Percentiles rank a stretch among this genome's conserved stretches.
These are phyloP conservation scores for Calonectria leucothoes DNA, from an alignment of 2,329 filamentous ascomycete species.

Conservation along the genomic window DNA sequence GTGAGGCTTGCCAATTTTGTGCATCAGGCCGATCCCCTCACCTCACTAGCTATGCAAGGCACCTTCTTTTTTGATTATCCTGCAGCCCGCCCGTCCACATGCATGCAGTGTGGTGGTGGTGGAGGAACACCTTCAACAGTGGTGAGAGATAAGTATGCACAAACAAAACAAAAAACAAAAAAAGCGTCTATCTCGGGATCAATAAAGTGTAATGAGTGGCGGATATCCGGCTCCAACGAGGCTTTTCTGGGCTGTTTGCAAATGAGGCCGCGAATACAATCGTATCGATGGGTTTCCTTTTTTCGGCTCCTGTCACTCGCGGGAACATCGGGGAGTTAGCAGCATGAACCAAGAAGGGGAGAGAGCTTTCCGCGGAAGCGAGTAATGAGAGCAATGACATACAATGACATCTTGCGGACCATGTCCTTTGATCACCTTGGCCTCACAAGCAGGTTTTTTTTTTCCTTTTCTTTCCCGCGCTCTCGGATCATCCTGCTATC, in stretches of 20 bases:
- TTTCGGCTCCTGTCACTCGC: not conserved
- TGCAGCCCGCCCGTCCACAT: not conserved
- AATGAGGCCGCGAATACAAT: not conserved
- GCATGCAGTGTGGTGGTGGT: not conserved
- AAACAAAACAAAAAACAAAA: too few species aligned
- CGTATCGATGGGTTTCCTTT: not conserved
- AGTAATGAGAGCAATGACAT: not conserved
- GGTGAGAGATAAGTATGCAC: not conserved
- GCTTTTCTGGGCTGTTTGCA: not conserved
- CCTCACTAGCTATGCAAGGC: conserved; percentile 7
- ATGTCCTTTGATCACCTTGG: not conserved
- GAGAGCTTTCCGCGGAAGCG: not conserved
- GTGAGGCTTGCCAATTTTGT: conserved; percentile 6
- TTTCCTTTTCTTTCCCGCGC: too few species aligned
- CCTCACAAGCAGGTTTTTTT: not conserved
- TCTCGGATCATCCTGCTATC: not conserved
- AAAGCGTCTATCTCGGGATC: not conserved
- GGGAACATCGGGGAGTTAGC: not conserved
- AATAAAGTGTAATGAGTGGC: not conserved
- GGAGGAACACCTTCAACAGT: not conserved
- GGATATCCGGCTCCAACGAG: not conserved
- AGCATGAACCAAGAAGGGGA: not conserved
- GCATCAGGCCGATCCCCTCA: not conserved
- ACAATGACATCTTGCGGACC: not conserved
- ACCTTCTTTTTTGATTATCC: conserved; percentile 1